A percentile compares a stretch with the other conserved stretches of the same genome.
phyloP scores from a whole-genome alignment of 2,329 filamentous ascomycete species.

The Colletotrichum orchidophilum region DNA sequence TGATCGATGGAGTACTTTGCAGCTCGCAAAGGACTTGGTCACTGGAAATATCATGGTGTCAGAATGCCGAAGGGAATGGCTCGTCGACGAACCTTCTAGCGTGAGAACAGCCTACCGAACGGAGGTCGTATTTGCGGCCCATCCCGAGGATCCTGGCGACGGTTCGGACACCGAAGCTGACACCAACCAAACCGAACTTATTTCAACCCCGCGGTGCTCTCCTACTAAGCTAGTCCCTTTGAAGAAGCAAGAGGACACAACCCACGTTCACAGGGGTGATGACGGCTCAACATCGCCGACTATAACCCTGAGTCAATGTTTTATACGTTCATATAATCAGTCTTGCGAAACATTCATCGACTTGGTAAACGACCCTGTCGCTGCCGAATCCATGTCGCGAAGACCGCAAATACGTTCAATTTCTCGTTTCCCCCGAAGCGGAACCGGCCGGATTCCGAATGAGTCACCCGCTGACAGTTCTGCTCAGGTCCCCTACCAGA shows the following conservation, averaged over 20 bases:
- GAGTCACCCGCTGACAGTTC: background rate
- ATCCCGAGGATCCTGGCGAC: conserved; percentile 34
- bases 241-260: conserved; percentile 43
- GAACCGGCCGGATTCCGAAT: background rate
- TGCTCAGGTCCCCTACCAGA: background rate
- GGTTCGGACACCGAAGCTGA: background rate
- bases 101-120: conserved; percentile 73
- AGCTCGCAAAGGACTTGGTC: conserved; percentile 67
- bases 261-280: conserved; percentile 60
- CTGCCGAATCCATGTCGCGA: conserved; percentile 38
- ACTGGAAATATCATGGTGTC: conserved; percentile 69
- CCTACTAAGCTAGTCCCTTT: background rate
- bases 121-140: conserved; percentile 53
- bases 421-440: background rate
- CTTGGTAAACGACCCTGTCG: conserved; percentile 61
- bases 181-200: background rate
- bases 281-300: conserved; percentile 50
- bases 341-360: conserved; percentile 66
- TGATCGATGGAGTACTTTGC: conserved; percentile 76
- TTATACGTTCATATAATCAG: conserved; percentile 63
- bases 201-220: background rate
- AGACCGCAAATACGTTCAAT: conserved; percentile 55
- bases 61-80: conserved; percentile 77
- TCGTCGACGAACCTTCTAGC: conserved; percentile 60
- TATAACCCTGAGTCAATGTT: conserved; percentile 63